Evolutionary conservation across 2,329 filamentous ascomycete species (phyloP).

Genomic region (Fusarium sp.): DNA sequence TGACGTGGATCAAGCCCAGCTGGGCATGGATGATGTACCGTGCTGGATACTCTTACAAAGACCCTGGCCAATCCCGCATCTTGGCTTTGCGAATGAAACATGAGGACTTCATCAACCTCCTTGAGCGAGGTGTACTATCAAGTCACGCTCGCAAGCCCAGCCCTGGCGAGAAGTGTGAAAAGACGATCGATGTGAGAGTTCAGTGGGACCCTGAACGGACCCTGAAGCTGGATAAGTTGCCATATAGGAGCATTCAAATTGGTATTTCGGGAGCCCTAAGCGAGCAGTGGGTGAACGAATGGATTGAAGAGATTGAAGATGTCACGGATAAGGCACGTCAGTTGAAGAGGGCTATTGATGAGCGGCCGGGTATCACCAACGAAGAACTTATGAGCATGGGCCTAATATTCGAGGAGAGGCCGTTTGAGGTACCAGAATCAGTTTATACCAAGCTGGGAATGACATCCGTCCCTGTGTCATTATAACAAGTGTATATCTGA

Average conservation of each 20-base stretch:
- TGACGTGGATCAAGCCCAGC: constrained; percentile 75
- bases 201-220: constrained; percentile 75
- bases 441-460: constrained; percentile 52
- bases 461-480: constrained; percentile 17
- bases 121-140: constrained; percentile 55
- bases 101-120: constrained; percentile 61
- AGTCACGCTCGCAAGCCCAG: constrained; percentile 35
- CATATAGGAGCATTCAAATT: constrained; percentile 70
- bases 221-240: constrained; percentile 58
- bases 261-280: constrained; percentile 64
- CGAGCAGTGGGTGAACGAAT: constrained; percentile 61
- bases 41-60: constrained; percentile 70
- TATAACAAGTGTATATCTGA: too few relatives aligned
- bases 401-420: constrained; percentile 60
- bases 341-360: constrained; percentile 61
- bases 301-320: constrained; percentile 68
- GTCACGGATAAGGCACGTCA: constrained; percentile 65
- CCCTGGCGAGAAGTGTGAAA: constrained; percentile 40
- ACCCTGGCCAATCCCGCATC: constrained; percentile 65
- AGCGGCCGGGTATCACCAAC: constrained; percentile 50
- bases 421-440: constrained; percentile 56
- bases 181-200: constrained; percentile 60
- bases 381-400: constrained; percentile 54
- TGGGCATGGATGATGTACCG: constrained; percentile 76
- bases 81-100: constrained; percentile 68